These are phyloP conservation scores for Fusarium sp. DNA, from an alignment of 2,329 filamentous ascomycete genomes.

Conservation along the genomic window DNA sequence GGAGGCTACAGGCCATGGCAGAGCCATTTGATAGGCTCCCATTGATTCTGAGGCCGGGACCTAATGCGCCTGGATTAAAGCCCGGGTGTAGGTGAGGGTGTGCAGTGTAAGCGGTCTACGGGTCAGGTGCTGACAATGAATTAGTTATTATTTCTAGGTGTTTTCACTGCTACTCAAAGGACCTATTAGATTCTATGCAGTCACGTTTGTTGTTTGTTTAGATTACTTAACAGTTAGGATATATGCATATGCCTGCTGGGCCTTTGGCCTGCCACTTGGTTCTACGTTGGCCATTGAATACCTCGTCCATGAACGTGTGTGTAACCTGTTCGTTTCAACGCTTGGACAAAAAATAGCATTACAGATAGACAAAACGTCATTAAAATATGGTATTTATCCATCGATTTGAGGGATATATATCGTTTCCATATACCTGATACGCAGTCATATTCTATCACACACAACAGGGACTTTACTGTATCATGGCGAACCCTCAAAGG, in stretches of 20 bases:
- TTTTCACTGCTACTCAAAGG: neutral
- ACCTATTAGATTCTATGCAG: neutral
- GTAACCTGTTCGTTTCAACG: conserved; percentile 20
- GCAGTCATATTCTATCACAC: neutral
- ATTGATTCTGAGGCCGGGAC: conserved; percentile 31
- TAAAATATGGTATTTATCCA: neutral
- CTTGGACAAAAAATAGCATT: conserved; percentile 6
- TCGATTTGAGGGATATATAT: neutral
- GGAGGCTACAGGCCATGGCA: conserved; percentile 22
- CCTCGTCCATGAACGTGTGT: conserved; percentile 6
- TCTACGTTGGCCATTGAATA: conserved; percentile 7
- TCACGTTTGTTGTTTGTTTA: neutral
- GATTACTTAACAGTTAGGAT: neutral
- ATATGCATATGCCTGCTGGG: neutral
- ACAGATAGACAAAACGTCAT: neutral
- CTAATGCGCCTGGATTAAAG: conserved; percentile 31
- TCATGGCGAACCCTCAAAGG: too few species aligned
- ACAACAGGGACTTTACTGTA: neutral
- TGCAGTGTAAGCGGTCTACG: neutral
- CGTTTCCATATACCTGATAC: neutral
- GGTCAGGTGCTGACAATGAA: neutral
- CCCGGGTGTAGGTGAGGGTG: conserved; percentile 4
- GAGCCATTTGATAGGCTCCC: conserved; percentile 31
- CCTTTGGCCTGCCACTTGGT: conserved; percentile 17
- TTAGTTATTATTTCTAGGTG: neutral